Evolutionary conservation across 345 rosid genomes (phyloP).

Genomic region (Dipteronia sinensis): DNA sequence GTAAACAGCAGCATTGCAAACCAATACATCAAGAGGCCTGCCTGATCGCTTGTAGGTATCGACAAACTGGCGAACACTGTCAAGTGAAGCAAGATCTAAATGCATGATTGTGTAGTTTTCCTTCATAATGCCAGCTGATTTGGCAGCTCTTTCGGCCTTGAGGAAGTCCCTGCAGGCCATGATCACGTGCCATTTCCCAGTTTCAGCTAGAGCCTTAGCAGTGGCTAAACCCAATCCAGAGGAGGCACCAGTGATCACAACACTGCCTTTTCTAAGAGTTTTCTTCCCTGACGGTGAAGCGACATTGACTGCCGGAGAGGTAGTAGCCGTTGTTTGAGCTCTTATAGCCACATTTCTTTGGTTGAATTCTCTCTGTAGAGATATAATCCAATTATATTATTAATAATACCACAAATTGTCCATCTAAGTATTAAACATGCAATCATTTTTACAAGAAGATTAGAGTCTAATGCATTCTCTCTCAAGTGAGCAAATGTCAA

Average conservation of each 20-base stretch:
- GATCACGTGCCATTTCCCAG: conserved; percentile 83
- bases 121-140: conserved; percentile 73
- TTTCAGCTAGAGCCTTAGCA: conserved; percentile 83
- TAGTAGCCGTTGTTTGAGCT: conserved; percentile 68
- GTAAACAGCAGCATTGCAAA: conserved; percentile 96
- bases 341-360: conserved; percentile 49
- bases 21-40: conserved; percentile 77
- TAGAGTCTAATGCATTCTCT: not conserved
- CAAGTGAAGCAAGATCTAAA: conserved; percentile 89
- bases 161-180: conserved; percentile 98
- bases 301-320: conserved; percentile 47
- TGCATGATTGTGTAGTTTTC: conserved; percentile 90
- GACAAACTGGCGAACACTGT: conserved; percentile 88
- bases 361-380: conserved; percentile 49
- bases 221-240: conserved; percentile 86
- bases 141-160: conserved; percentile 88
- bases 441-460: not conserved
- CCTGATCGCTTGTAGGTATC: conserved; percentile 65
- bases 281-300: conserved; percentile 64
- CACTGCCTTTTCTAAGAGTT: conserved; percentile 72
- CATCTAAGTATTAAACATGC: not conserved
- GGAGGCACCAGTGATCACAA: conserved; percentile 79
- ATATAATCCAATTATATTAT: not conserved
- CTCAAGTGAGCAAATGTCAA: not conserved
- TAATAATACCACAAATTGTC: not conserved